phyloP scores from a whole-genome alignment of 2,329 filamentous ascomycete genomes.

The Aspergillus jensenii region DNA sequence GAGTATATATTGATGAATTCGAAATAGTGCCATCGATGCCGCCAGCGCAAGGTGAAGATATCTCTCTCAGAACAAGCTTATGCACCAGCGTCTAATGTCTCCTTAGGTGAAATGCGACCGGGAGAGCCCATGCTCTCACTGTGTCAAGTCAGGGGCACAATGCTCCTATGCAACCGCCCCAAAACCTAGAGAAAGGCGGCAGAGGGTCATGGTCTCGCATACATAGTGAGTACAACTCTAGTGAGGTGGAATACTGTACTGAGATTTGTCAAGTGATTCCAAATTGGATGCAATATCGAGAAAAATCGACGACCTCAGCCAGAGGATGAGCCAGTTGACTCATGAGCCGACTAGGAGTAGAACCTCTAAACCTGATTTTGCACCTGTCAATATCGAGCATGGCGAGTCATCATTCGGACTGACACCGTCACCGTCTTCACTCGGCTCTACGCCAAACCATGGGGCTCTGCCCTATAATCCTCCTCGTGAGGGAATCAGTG shows the following conservation, averaged over 20 bases:
- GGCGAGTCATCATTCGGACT: not conserved
- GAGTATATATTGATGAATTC: not conserved
- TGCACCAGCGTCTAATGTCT: not conserved
- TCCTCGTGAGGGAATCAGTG: not conserved
- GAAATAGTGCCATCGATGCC: not conserved
- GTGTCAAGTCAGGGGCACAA: not conserved
- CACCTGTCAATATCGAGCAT: not conserved
- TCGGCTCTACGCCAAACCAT: not conserved
- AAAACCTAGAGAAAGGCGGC: not conserved
- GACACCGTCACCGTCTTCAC: not conserved
- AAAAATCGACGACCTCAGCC: not conserved
- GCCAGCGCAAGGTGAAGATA: not conserved
- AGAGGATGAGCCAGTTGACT: not conserved
- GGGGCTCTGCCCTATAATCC: not conserved
- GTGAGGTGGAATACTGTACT: not conserved
- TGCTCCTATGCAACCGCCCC: not conserved
- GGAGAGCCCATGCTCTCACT: not conserved
- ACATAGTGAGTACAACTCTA: not conserved
- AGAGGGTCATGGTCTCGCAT: not conserved
- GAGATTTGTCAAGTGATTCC: not conserved
- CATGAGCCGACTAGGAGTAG: not conserved
- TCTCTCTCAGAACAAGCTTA: not conserved
- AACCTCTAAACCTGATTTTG: not conserved
- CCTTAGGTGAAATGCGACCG: not conserved
- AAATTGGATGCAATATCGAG: not conserved